These are phyloP conservation scores for Pseudisothecium myosuroides DNA, from an alignment of 225 moss, liverwort and hornwort genomes.

Conservation along the genomic window DNA sequence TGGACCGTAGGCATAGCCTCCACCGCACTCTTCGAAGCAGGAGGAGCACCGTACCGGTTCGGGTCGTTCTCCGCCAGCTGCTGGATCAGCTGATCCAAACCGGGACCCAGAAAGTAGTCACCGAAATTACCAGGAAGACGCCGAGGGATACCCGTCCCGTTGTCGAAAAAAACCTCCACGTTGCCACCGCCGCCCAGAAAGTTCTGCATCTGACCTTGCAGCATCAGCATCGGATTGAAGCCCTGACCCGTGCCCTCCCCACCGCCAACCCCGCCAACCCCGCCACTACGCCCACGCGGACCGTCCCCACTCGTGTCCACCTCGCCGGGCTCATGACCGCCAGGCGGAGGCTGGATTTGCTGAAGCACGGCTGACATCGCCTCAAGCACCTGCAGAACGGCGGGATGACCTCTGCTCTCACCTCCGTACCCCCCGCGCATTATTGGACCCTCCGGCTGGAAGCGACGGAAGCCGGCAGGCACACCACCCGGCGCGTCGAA, in stretches of 20 bases:
- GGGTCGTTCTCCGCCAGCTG: slow-evolving; percentile 98
- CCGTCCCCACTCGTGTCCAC: slow-evolving; percentile 26
- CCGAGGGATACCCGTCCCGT: slow-evolving; percentile 72
- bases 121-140: slow-evolving; percentile 88
- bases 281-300: neutral
- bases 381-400: slow-evolving; percentile 73
- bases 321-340: neutral
- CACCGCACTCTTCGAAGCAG: slow-evolving; percentile 79
- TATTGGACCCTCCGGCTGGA: slow-evolving; percentile 30
- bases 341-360: slow-evolving; percentile 62
- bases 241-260: neutral
- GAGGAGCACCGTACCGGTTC: slow-evolving; percentile 71
- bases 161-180: slow-evolving; percentile 94
- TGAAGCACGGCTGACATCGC: slow-evolving; percentile 95
- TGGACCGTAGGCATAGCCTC: slow-evolving; percentile 90
- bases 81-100: slow-evolving; percentile 94
- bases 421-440: neutral
- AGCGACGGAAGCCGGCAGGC: slow-evolving; percentile 60
- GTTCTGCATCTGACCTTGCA: slow-evolving; percentile 91
- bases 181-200: slow-evolving; percentile 76
- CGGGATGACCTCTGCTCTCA: slow-evolving; percentile 23
- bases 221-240: slow-evolving; percentile 76
- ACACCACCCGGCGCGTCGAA: slow-evolving; percentile 41
- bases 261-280: neutral
- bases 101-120: slow-evolving; percentile 93